Base-by-base conservation (phyloP, 768 basidiomycete species). In the Tremella yokohamensis region DNA sequence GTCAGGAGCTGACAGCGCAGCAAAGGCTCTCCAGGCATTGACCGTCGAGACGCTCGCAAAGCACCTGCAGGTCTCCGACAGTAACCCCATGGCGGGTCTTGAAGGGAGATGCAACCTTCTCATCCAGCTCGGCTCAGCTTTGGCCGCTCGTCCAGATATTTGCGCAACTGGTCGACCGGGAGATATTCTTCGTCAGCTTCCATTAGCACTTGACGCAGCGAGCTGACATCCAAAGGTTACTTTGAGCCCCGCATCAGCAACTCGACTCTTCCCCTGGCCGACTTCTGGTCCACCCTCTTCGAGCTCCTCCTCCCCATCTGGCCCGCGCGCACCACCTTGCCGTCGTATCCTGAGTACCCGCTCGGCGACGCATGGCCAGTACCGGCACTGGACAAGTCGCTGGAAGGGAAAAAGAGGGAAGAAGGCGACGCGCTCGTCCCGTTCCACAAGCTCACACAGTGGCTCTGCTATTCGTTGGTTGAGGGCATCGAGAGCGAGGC, bases 301-400 rank as follows among this genome's bases (percentile, higher is more conserved):
- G 83, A 87, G 3, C 88, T 90, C 2, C 81, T 98, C 34, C 83
- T 87, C 52, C 82, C 85, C 1, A 90, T 97, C 69, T 98, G 94
- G 94, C 93, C 94, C 0, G 79, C 82, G 2, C 83, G 92, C 22
- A 82, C 83, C 1, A 80, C 81, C 3, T 79, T 97, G 25, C 85
- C 62, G 8, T 62, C 65, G 2, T 25, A 62, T 37, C 68, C 68
- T 8, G 86, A 84, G 2, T 75, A 87, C 22, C 73, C 87, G 0
- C 83, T 98, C 4, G 94, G 94, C 19, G 94, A 98, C 71, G 92
- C 92, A 47, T 98, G 94, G 94, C 87, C 87, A 0, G 93, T 90
- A 63, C 78, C 82, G 3, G 82, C 82, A 0, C 71, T 81, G 15
- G 79, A 71, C 22, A 58, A 60, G 34, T 51, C 62, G 3, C 60